Conservation (phyloP, 371 early-diverging fungal genomes). For the Mycotypha africana region DNA sequence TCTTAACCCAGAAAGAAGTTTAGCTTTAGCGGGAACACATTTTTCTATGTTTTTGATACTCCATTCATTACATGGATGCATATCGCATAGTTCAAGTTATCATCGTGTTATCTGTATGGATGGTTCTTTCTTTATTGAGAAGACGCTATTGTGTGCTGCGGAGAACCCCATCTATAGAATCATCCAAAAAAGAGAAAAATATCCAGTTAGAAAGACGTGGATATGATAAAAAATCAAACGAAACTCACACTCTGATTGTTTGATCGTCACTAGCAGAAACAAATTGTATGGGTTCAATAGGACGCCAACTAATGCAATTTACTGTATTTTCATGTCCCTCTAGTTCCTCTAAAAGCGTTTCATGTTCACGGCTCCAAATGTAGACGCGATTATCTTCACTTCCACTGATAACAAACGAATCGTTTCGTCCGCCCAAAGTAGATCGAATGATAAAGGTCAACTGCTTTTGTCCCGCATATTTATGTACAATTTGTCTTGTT, state of each 20-base stretch:
- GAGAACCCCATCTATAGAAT: no score
- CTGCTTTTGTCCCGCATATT: constrained; percentile 83
- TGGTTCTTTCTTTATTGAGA: no score
- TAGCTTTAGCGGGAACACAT: no score
- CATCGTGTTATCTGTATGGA: no score
- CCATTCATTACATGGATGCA: no score
- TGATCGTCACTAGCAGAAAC: constrained; percentile 93
- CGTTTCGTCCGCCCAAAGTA: constrained; percentile 84
- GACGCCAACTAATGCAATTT: constrained; percentile 85
- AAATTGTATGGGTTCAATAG: constrained; percentile 59
- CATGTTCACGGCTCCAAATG: constrained; percentile 88
- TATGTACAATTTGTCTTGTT: constrained; percentile 57
- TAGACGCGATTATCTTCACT: constrained; percentile 87
- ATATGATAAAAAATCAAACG: not conserved
- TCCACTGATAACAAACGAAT: constrained; percentile 81
- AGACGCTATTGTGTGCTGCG: no score
- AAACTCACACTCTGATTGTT: constrained; percentile 84
- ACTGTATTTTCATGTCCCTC: constrained; percentile 82
- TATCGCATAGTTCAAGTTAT: no score
- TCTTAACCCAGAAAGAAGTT: no score
- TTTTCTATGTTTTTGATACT: no score
- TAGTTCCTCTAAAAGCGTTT: constrained; percentile 67
- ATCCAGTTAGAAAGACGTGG: no score
- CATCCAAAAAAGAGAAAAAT: no score
- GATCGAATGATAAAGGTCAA: constrained; percentile 86